Evolutionary conservation across 108 stramenopile genomes (phyloP).

Genomic region (Conticribra guillardii): DNA sequence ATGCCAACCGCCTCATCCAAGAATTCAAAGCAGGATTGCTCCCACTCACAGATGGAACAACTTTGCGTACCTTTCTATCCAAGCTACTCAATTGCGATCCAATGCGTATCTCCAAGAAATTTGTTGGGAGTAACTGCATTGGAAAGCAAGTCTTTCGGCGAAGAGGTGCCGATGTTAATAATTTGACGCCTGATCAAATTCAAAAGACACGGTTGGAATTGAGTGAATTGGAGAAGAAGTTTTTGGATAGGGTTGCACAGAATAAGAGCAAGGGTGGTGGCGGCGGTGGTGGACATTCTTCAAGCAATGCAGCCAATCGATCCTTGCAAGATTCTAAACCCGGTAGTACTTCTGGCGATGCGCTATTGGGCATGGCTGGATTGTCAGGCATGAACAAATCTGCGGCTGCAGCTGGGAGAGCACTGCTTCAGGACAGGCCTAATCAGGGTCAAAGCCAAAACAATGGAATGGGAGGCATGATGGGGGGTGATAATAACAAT

Average conservation of each 20-base stretch:
- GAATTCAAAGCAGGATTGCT: conserved; percentile 94
- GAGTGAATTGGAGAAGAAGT: conserved; percentile 86
- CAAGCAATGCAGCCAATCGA: conserved; percentile 4
- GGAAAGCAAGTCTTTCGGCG: conserved; percentile 96
- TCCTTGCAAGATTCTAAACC: conserved; percentile 4
- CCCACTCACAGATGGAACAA: conserved; percentile 94
- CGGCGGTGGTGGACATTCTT: neutral
- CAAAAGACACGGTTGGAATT: conserved; percentile 83
- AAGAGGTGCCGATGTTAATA: conserved; percentile 86
- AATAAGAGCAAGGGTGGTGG: conserved; percentile 52
- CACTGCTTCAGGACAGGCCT: conserved; percentile 52
- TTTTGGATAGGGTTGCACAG: conserved; percentile 93
- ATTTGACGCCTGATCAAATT: conserved; percentile 88
- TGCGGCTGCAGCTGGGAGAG: conserved; percentile 78
- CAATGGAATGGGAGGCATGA: neutral
- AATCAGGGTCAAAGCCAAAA: neutral
- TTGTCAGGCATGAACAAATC: conserved; percentile 56
- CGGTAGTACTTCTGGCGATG: no score
- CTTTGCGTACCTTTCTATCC: conserved; percentile 93
- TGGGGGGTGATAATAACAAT: conserved; percentile 4
- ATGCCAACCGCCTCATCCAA: conserved; percentile 92
- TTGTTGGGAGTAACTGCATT: conserved; percentile 95
- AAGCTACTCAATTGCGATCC: conserved; percentile 97
- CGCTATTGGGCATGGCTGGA: no score
- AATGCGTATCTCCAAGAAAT: conserved; percentile 99